A percentile compares a stretch with the other conserved stretches of the same genome.
These are phyloP conservation scores for Fagopyrum homotropicum DNA, from an alignment of 148 eudicot genomes.

Conservation along the genomic window DNA sequence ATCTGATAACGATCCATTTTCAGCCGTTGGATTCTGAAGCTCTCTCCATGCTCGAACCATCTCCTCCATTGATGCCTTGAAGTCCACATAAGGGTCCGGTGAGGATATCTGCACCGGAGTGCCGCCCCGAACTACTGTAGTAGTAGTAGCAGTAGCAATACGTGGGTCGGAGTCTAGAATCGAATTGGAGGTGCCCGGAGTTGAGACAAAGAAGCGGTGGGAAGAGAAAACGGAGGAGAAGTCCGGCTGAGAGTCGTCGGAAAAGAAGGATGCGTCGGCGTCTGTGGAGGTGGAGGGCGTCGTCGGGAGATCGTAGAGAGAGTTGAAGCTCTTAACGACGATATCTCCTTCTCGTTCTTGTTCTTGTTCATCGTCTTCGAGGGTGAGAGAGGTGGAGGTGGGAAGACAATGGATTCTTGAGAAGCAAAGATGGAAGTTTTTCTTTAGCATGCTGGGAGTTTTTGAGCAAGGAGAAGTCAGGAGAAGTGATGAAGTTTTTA, in stretches of 20 bases:
- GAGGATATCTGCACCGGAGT: conserved; percentile 18
- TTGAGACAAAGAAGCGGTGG: conserved; percentile 15
- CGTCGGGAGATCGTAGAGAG: background rate
- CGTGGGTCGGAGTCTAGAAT: conserved; percentile 4
- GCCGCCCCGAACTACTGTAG: background rate
- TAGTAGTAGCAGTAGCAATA: too few species aligned
- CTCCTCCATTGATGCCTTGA: conserved; percentile 43
- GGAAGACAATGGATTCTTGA: conserved; percentile 13
- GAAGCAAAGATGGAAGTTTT: conserved; percentile 11
- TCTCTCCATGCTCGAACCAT: conserved; percentile 24
- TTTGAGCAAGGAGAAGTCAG: background rate
- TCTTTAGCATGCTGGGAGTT: background rate
- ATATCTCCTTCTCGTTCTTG: background rate
- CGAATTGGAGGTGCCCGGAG: conserved; percentile 17
- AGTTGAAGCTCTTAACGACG: background rate
- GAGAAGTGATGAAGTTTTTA: background rate
- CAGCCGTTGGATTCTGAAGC: conserved; percentile 22
- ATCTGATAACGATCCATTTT: background rate
- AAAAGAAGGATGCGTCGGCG: conserved; percentile 6
- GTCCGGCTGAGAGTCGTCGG: background rate
- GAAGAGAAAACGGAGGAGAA: conserved; percentile 7
- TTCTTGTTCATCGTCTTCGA: background rate
- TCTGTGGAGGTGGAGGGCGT: background rate
- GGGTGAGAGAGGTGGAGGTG: background rate
- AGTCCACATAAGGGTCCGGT: conserved; percentile 42